Conservation (phyloP, 2,329 filamentous ascomycete genomes). For the Colletotrichum noveboracense region DNA sequence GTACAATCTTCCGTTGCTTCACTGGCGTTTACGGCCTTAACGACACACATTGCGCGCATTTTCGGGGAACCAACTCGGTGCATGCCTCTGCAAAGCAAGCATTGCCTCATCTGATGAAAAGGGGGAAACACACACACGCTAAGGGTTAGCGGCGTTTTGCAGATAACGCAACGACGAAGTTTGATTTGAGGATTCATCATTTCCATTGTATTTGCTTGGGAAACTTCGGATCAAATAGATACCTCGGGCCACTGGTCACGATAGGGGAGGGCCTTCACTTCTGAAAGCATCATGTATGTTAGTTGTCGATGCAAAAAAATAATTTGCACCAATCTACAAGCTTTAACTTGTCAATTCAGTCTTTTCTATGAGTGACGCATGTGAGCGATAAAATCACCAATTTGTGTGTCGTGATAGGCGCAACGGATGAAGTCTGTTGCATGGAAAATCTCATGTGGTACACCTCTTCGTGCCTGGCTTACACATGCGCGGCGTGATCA, state of each 20-base stretch:
- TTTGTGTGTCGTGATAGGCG: background rate
- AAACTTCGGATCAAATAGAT: conserved; percentile 1
- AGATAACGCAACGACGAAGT: background rate
- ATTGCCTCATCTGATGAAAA: background rate
- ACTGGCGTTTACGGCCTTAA: conserved; percentile 1
- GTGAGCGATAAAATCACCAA: background rate
- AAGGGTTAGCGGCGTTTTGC: background rate
- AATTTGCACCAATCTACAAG: background rate
- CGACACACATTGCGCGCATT: background rate
- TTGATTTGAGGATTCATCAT: background rate
- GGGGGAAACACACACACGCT: background rate
- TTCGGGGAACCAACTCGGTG: background rate
- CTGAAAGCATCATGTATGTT: conserved; percentile 1
- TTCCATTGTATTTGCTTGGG: background rate
- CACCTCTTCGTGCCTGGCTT: background rate
- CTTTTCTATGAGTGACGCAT: background rate
- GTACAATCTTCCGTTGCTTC: conserved; percentile 1
- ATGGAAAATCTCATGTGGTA: background rate
- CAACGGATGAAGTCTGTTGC: background rate
- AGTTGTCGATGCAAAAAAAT: background rate
- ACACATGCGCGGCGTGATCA: background rate
- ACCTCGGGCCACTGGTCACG: conserved; percentile 6
- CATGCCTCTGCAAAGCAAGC: background rate
- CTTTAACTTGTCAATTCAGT: background rate
- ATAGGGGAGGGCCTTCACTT: conserved; percentile 4